Base-by-base conservation (phyloP, 2,329 filamentous ascomycete species). In the Calycina herbarum region DNA sequence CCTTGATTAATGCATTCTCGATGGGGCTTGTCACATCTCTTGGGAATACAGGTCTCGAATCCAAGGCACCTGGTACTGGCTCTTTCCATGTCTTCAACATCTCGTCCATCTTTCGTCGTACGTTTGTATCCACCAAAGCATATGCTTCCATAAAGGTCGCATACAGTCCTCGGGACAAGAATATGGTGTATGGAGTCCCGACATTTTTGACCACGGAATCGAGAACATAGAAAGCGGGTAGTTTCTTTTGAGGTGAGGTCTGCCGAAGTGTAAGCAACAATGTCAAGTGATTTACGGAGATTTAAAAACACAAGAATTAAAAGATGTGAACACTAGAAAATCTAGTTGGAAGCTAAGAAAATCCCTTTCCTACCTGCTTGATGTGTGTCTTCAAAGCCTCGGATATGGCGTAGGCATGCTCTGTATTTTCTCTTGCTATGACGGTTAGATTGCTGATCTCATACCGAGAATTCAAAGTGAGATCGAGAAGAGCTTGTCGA, bases 121-220 rank as follows among this genome's bases (percentile, higher is more conserved):
- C 93, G 67, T 85, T 84, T 69, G 86, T 85, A 73, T 97, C 93
- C 68, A 98, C 94, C 67, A 96, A 86, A 3, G 91, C 91, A 77
- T 98, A 99, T 45, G 95, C 92, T 74, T 96, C 92, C 93, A 98
- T 97, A 76, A 97, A 99, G 4, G 93, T 98, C 72, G 89, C 87
- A 79, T 94, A 98, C 48, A 99, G 86, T 75, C 94, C 94, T 51
- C 92, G 89, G 62, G 94, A 93, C 70, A 99, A 91, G 78, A 97
- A 98, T 13, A 98, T 84, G 0, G 94, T 98, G 79, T 99, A 99
- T 7, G 95, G 95, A 0, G 94, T 97, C 67, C 95, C 95, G 68
- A 99, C 93, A 82, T 99, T 98, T 80, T 99, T 99, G 76, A 96
- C 94, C 68, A 99, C 94, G 17, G 94, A 98, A 80, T 99, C 95